Conservation (phyloP, 805 yeast genomes). For the Candida xiaguanensis region DNA sequence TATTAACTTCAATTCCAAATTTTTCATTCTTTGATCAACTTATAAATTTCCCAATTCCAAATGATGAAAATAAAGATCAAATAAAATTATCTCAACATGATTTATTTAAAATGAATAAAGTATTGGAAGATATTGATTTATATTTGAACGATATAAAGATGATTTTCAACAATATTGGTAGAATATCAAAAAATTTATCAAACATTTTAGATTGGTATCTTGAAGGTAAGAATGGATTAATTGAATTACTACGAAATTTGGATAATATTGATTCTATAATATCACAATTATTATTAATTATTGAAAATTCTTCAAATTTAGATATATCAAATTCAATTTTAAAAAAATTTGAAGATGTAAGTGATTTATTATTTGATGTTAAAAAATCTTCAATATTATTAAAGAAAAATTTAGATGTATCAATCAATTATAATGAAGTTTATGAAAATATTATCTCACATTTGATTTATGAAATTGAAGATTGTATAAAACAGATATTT, state of each 20-base stretch:
- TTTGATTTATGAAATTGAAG: conserved; percentile 23
- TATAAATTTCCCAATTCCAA: conserved; percentile 15
- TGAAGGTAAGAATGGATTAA: conserved; percentile 20
- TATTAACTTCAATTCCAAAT: conserved; percentile 16
- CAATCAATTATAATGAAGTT: conserved; percentile 26
- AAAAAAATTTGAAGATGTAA: conserved; percentile 22
- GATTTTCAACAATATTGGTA: conserved; percentile 12
- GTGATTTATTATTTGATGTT: conserved; percentile 24
- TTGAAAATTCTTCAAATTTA: conserved; percentile 13
- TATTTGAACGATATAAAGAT: conserved; percentile 20
- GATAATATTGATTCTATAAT: conserved; percentile 23
- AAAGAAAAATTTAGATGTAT: conserved; percentile 23
- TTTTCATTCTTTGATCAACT: conserved; percentile 22
- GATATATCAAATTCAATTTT: conserved; percentile 12
- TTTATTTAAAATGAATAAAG: conserved; percentile 23
- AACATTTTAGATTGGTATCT: conserved; percentile 22
- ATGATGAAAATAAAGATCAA: not conserved
- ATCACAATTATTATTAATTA: conserved; percentile 16
- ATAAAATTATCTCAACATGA: conserved; percentile 19
- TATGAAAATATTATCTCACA: conserved; percentile 20
- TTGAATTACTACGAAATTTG: conserved; percentile 16
- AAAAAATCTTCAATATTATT: conserved; percentile 17
- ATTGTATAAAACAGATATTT: conserved; percentile 16
- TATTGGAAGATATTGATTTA: conserved; percentile 24
- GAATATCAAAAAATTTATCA: not conserved